Base-by-base conservation (phyloP, 73 alveolate genomes). In the Paramecium tetraurelia region DNA sequence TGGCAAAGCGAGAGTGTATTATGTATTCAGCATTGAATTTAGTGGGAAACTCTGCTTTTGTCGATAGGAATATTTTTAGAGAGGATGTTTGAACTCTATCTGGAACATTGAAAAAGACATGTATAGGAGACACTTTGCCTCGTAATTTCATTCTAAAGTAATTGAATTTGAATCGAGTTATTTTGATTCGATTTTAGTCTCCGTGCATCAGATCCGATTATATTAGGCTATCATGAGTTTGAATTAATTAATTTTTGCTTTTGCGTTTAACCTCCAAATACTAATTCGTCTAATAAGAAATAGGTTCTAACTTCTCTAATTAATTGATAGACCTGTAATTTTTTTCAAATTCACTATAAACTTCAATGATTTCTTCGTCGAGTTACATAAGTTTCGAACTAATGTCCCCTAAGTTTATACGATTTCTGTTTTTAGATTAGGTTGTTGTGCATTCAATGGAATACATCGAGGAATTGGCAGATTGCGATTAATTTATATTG, bases 1-100 rank as follows among this genome's bases (percentile, higher is more conserved):
- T 75, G 5, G 87, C 87, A 75, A 35, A 75, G 12, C 59, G 38
- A 10, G 68, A 38, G 18, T 75, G 46, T 4, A 75, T 29, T 16
- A 10, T 41, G 41, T 75, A 75, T 75, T 75, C 68, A 12, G 87
- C 87, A 80, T 80, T 80, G 33, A 80, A 80, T 80, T 80, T 80
- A n/a, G 90, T 80, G 4, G 90, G 90, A 46, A 80, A 80, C 18
- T 80, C 76, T 12, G 90, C 70, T 46, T 80, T 80, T 18, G 90
- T 80, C 1, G 90, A 80, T 44, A 80, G 16, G 29, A 80, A 80
- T 4, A 80, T 21, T 48, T 80, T 80, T 2, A 44, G 14, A 21
- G 46, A 31, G 1, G 76, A 44, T 21, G 76, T 80, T 46, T 80
- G 12, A 10, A 80, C 90, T 46, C 57, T 44, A 2, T 41, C 76